Conservation (phyloP, 208 protist species). For the Acanthamoeba healyi region DNA sequence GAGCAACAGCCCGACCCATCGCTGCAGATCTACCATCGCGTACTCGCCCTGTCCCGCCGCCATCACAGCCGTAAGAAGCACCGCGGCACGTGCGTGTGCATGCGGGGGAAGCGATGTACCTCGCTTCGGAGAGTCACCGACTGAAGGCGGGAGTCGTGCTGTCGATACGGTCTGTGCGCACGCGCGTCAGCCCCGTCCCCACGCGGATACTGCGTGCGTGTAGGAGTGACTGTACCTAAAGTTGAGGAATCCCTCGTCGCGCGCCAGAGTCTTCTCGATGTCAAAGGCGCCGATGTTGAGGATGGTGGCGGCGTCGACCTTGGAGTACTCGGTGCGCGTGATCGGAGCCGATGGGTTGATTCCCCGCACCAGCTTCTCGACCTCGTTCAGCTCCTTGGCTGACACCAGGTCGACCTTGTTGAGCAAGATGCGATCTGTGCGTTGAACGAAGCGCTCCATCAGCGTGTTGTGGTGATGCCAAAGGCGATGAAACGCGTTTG, state of each 20-base stretch:
- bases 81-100: not conserved
- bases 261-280: slow-evolving; percentile 79
- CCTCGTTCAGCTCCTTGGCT: slow-evolving; percentile 70
- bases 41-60: not conserved
- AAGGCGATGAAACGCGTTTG: not conserved
- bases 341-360: slow-evolving; percentile 91
- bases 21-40: not conserved
- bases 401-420: slow-evolving; percentile 93
- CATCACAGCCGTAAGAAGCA: not conserved
- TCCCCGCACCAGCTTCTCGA: slow-evolving; percentile 81
- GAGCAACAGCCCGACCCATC: slow-evolving; percentile 3
- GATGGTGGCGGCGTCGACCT: slow-evolving; percentile 81
- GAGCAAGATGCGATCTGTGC: slow-evolving; percentile 91
- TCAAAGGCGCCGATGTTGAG: slow-evolving; percentile 87
- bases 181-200: not conserved
- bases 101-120: not conserved
- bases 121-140: slow-evolving; percentile 8
- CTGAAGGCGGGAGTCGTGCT: slow-evolving; percentile 11
- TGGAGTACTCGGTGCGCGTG: slow-evolving; percentile 76
- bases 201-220: not conserved
- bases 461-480: slow-evolving; percentile 1
- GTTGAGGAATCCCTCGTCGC: slow-evolving; percentile 16
- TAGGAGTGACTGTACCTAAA: not conserved
- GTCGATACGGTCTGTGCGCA: not conserved
- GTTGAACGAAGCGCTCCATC: slow-evolving; percentile 90